Percentiles rank a stretch among this genome's conserved stretches.
Conservation (phyloP, 257 asterid species). For the Solanum bulbocastanum region DNA sequence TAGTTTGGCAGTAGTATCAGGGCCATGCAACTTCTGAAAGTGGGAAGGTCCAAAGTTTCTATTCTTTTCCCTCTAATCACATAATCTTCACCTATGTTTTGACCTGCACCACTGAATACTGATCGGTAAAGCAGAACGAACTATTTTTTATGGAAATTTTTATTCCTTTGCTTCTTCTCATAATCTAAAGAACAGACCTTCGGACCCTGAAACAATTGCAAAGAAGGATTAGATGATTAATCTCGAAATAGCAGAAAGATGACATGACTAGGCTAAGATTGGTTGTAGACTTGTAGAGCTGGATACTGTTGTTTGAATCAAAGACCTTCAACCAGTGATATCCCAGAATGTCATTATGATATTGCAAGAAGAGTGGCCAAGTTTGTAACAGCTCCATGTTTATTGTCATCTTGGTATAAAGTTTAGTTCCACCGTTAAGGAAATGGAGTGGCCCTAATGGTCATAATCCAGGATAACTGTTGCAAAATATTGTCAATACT, state of each 20-base stretch:
- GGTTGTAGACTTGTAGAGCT: neutral
- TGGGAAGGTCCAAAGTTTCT: neutral
- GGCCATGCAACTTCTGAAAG: neutral
- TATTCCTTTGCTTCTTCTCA: slow-evolving; percentile 2
- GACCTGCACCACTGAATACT: slow-evolving; percentile 1
- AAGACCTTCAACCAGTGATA: neutral
- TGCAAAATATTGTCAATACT: neutral
- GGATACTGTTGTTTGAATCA: neutral
- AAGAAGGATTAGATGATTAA: slow-evolving; percentile 3
- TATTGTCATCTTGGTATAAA: neutral
- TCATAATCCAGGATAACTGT: neutral
- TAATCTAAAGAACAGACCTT: neutral
- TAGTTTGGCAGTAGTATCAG: neutral
- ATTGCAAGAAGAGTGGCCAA: neutral
- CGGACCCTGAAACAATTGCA: slow-evolving; percentile 5
- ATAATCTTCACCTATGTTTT: neutral
- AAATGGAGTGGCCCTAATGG: neutral
- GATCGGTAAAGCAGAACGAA: slow-evolving; percentile 20
- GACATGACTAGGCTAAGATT: neutral
- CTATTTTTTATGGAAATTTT: slow-evolving; percentile 16
- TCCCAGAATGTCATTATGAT: neutral
- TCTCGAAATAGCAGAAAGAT: neutral
- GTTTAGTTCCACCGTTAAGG: neutral
- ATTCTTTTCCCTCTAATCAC: neutral
- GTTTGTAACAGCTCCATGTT: neutral